These are phyloP conservation scores for Ceratocystis cacaofunesta DNA, from an alignment of 2,329 filamentous ascomycete genomes.

Conservation along the genomic window DNA sequence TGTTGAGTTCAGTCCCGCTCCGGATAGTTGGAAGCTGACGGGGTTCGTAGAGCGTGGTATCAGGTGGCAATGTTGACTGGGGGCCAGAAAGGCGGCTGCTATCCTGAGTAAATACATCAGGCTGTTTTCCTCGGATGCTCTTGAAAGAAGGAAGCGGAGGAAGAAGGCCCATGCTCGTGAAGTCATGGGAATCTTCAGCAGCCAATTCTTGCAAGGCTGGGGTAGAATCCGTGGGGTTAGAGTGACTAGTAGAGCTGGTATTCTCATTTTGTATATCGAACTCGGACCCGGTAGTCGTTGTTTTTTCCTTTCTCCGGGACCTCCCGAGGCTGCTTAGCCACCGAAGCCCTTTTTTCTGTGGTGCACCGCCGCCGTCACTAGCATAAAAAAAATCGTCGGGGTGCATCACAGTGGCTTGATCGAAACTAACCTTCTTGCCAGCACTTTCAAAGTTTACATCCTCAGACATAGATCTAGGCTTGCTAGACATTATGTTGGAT, in stretches of 20 bases:
- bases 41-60: slow-evolving; percentile 18
- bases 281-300: background rate
- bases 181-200: slow-evolving; percentile 8
- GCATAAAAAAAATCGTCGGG: slow-evolving; percentile 8
- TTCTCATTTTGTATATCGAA: background rate
- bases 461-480: slow-evolving; percentile 6
- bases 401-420: slow-evolving; percentile 12
- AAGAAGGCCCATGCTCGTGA: slow-evolving; percentile 9
- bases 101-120: background rate
- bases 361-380: slow-evolving; percentile 6
- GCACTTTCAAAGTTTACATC: slow-evolving; percentile 3
- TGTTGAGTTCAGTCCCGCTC: slow-evolving; percentile 17
- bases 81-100: background rate
- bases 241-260: background rate
- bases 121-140: background rate
- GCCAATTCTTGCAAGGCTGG: background rate
- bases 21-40: slow-evolving; percentile 17
- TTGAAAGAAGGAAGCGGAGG: slow-evolving; percentile 4
- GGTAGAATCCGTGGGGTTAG: background rate
- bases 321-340: slow-evolving; percentile 8
- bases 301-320: slow-evolving; percentile 5
- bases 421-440: slow-evolving; percentile 14
- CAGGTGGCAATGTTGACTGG: slow-evolving; percentile 23
- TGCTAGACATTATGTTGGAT: background rate
- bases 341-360: slow-evolving; percentile 11